Evolutionary conservation across 331 rosid species (phyloP).

Genomic region (Acacia pycnantha): DNA sequence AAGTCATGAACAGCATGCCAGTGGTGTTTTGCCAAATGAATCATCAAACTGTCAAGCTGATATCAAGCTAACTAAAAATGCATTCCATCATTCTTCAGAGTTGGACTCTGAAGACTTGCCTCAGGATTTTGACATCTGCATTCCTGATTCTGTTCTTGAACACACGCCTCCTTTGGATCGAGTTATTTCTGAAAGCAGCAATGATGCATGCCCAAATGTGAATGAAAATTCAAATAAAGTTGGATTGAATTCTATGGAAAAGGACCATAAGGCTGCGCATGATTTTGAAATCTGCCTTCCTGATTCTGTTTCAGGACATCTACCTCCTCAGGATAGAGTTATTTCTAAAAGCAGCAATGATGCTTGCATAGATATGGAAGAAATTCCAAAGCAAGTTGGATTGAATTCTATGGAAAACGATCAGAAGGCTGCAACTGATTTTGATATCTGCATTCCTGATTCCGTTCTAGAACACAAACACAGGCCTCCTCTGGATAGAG

Average conservation of each 20-base stretch:
- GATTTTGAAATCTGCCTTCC: slow-evolving; percentile 29
- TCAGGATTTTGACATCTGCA: slow-evolving; percentile 29
- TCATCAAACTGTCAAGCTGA: slow-evolving; percentile 34
- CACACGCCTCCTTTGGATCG: slow-evolving; percentile 28
- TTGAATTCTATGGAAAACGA: not conserved
- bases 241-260: slow-evolving; percentile 32
- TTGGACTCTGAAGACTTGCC: slow-evolving; percentile 31
- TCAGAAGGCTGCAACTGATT: slow-evolving; percentile 1
- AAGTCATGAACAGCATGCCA: slow-evolving; percentile 28
- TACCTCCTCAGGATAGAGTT: slow-evolving; percentile 24
- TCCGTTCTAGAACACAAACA: slow-evolving; percentile 39
- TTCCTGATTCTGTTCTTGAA: slow-evolving; percentile 42
- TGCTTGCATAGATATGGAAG: not conserved
- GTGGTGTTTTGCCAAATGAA: slow-evolving; percentile 38
- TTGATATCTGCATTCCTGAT: slow-evolving; percentile 31
- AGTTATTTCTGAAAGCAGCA: slow-evolving; percentile 37
- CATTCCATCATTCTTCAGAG: slow-evolving; percentile 18
- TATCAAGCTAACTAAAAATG: not conserved
- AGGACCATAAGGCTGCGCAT: slow-evolving; percentile 32
- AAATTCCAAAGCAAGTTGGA: not conserved
- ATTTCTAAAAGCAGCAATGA: slow-evolving; percentile 15
- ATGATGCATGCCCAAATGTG: slow-evolving; percentile 23
- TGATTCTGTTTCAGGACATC: slow-evolving; percentile 37
- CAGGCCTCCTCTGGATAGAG: slow-evolving; percentile 27
- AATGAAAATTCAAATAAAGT: slow-evolving; percentile 27